Percentiles rank a stretch among this genome's conserved stretches.
Conservation (phyloP, 257 asterid genomes). For the Linaria vulgaris region DNA sequence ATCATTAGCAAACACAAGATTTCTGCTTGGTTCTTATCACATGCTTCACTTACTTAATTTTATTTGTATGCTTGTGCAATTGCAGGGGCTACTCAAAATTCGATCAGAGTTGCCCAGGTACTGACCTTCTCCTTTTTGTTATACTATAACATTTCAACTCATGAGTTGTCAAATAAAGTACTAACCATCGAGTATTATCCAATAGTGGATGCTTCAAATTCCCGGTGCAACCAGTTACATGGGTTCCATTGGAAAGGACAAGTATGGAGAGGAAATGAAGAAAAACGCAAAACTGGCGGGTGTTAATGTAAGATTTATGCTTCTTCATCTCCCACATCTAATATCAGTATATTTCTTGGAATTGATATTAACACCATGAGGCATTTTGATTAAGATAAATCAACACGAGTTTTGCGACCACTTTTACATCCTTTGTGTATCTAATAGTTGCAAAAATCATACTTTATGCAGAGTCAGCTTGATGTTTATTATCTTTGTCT, state of each 20-base stretch:
- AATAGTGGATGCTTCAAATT: slow-evolving; percentile 63
- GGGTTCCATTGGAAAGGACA: slow-evolving; percentile 68
- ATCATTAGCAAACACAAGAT: slow-evolving; percentile 1
- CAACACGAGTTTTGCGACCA: background rate
- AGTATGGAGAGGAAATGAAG: slow-evolving; percentile 92
- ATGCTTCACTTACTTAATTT: background rate
- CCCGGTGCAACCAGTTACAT: slow-evolving; percentile 92
- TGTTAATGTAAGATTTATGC: slow-evolving; percentile 56
- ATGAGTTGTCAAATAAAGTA: background rate
- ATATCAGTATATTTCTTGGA: background rate
- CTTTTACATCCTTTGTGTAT: background rate
- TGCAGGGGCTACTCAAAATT: slow-evolving; percentile 94
- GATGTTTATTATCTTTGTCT: background rate
- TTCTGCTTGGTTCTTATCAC: slow-evolving; percentile 3
- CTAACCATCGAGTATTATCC: slow-evolving; percentile 21
- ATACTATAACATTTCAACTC: background rate
- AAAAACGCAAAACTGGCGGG: slow-evolving; percentile 68
- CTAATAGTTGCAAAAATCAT: slow-evolving; percentile 13
- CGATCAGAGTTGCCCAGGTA: slow-evolving; percentile 97
- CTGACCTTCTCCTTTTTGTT: slow-evolving; percentile 13
- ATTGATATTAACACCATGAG: background rate
- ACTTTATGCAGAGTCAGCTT: slow-evolving; percentile 4
- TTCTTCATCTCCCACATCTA: slow-evolving; percentile 10
- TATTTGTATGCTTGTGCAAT: slow-evolving; percentile 15
- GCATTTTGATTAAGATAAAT: background rate